These are phyloP conservation scores for Ocimum tenuiflorum DNA, from an alignment of 257 asterid species.

Conservation along the genomic window DNA sequence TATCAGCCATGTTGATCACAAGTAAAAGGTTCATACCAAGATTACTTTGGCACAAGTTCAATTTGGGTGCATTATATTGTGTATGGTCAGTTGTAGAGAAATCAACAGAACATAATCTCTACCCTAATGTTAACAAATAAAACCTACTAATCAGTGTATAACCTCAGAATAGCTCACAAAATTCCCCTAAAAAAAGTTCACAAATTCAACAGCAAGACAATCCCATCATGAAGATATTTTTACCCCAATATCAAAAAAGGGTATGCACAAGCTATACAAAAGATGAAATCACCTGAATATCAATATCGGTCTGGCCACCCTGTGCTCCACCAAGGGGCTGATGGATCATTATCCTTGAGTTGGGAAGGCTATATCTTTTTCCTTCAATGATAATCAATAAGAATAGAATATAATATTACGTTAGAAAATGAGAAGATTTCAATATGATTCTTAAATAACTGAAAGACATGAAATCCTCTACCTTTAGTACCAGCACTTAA, in stretches of 20 bases:
- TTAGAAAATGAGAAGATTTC: constrained; percentile 5
- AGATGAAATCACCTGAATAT: constrained; percentile 55
- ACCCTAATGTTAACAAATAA: not conserved
- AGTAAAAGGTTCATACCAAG: not conserved
- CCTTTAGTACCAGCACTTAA: constrained; percentile 92
- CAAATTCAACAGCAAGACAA: not conserved
- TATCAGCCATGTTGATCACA: too few relatives aligned
- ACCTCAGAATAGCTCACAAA: not conserved
- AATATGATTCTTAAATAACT: constrained; percentile 3
- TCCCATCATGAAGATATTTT: not conserved
- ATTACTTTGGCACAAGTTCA: not conserved
- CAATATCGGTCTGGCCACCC: constrained; percentile 72
- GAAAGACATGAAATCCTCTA: constrained; percentile 15
- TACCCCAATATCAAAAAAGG: not conserved
- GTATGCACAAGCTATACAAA: not conserved
- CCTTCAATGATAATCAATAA: constrained; percentile 36
- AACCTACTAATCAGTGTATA: constrained; percentile 3
- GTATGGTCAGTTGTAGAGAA: not conserved
- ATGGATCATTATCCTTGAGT: constrained; percentile 91
- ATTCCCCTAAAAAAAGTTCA: too few relatives aligned
- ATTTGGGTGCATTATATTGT: not conserved
- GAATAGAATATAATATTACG: not conserved
- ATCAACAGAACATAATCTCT: not conserved
- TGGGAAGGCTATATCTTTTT: constrained; percentile 73
- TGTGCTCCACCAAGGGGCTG: constrained; percentile 94